Base-by-base conservation (phyloP, 176 grass and related monocot species). In the Metroxylon sagu region DNA sequence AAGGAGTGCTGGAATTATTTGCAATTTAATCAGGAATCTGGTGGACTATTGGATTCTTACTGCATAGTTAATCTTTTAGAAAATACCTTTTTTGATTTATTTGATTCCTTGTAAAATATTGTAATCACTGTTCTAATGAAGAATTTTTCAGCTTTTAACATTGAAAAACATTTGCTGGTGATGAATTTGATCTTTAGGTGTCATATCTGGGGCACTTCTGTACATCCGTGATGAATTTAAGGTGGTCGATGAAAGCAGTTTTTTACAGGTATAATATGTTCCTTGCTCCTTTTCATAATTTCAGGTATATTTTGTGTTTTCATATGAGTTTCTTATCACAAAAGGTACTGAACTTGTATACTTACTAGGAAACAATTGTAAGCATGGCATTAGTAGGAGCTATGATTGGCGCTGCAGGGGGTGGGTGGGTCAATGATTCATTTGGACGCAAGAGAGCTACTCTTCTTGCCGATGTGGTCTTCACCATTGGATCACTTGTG, bases 331-430 rank as follows among this genome's bases (percentile, higher is more conserved):
- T 43, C 35, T 43, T 43, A 43, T 43, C 8, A 43, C 35, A 43
- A 21, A 19, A 28, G 19, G 7, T 19, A 50, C 3, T 64, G 74
- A 10, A 64, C 59, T 69, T 10, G 28, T 80, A 67, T 69, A 16
- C 59, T 74, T 18, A 18, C 5, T 75, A 96, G 92, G 92, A 97
- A 73, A 97, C 92, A 23, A 91, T 97, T 72, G 92, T 97, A 69
- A 97, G 92, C 79, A 97, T 97, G 92, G 84, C 92, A 58, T 63
- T 97, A 59, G 80, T 87, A 2, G 92, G 92, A 72, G 92, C 92
- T 18, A 88, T 91, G 4, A 31, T 97, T 62, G 92, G 92, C 54
- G 92, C 92, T 56, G 83, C 86, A 35, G 80, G 57, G n/a, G 83
- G 92, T 59, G 92, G 92, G 25, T 97, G 83, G 83, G 76, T 97